Evolutionary conservation across 169 alveolate species (phyloP).

Genomic region (Babesia bovis): DNA sequence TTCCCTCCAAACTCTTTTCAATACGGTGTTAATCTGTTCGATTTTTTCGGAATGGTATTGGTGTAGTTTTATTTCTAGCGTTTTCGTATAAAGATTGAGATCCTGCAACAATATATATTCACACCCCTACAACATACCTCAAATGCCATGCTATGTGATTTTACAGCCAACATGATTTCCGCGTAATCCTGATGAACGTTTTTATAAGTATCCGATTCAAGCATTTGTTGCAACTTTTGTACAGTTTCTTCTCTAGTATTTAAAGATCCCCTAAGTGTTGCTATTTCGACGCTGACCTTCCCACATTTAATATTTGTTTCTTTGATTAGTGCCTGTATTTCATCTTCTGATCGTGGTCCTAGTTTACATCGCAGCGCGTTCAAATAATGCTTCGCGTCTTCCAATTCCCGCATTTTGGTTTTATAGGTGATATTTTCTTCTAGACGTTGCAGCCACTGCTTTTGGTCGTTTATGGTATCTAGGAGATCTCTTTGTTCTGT

Average conservation of each 20-base stretch:
- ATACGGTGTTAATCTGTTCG: slow-evolving; percentile 91
- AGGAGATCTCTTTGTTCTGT: slow-evolving; percentile 61
- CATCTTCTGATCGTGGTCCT: slow-evolving; percentile 20
- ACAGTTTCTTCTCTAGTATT: slow-evolving; percentile 37
- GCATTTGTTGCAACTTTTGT: slow-evolving; percentile 2
- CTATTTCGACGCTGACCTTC: slow-evolving; percentile 16
- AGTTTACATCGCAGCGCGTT: slow-evolving; percentile 39
- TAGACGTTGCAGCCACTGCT: slow-evolving; percentile 50
- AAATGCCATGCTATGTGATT: slow-evolving; percentile 38
- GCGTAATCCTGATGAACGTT: slow-evolving; percentile 30
- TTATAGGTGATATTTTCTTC: slow-evolving; percentile 59
- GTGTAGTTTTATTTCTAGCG: slow-evolving; percentile 70
- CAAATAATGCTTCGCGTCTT: slow-evolving; percentile 45
- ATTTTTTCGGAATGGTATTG: slow-evolving; percentile 80
- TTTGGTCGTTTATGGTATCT: slow-evolving; percentile 38
- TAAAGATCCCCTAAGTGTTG: slow-evolving; percentile 43
- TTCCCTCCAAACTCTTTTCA: slow-evolving; percentile 94
- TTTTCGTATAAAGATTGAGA: slow-evolving; percentile 51
- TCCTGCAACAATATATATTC: slow-evolving; percentile 7
- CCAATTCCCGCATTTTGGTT: slow-evolving; percentile 33
- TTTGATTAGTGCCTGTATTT: background rate
- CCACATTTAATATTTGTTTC: slow-evolving; percentile 17
- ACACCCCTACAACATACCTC: slow-evolving; percentile 6
- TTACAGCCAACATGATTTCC: slow-evolving; percentile 26
- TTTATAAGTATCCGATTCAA: slow-evolving; percentile 5